Conservation (phyloP, 495 filamentous ascomycete genomes). For the Penicillium longicatenatum region DNA sequence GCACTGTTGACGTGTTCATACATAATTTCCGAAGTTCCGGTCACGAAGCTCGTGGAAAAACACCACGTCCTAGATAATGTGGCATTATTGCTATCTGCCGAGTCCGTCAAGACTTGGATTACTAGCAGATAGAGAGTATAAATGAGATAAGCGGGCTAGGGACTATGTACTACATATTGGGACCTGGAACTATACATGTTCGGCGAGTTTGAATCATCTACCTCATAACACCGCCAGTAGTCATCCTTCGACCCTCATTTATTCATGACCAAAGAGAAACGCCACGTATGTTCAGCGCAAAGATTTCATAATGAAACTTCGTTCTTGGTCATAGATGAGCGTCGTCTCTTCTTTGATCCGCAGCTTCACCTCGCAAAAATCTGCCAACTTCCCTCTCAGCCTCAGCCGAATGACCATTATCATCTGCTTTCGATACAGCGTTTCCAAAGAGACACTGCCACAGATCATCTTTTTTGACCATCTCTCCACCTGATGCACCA, state of each 20-base stretch:
- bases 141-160: no score
- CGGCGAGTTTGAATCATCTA: no score
- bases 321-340: background rate
- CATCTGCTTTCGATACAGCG: constrained; percentile 24
- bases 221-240: no score
- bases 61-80: no score
- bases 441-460: constrained; percentile 87
- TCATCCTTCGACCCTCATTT: no score
- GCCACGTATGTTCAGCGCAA: background rate
- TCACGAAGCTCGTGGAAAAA: background rate
- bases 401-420: constrained; percentile 18
- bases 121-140: no score
- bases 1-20: constrained; percentile 1
- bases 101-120: no score
- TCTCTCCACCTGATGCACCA: constrained; percentile 72
- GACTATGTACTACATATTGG: no score
- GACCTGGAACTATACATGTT: no score
- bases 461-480: constrained; percentile 76
- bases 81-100: no score
- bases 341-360: constrained; percentile 38
- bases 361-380: constrained; percentile 51
- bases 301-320: background rate
- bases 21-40: background rate
- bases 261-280: no score
- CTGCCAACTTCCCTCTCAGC: constrained; percentile 45